phyloP scores from a whole-genome alignment of 352 stramenopile species.

The Phytophthora fragariaefolia region DNA sequence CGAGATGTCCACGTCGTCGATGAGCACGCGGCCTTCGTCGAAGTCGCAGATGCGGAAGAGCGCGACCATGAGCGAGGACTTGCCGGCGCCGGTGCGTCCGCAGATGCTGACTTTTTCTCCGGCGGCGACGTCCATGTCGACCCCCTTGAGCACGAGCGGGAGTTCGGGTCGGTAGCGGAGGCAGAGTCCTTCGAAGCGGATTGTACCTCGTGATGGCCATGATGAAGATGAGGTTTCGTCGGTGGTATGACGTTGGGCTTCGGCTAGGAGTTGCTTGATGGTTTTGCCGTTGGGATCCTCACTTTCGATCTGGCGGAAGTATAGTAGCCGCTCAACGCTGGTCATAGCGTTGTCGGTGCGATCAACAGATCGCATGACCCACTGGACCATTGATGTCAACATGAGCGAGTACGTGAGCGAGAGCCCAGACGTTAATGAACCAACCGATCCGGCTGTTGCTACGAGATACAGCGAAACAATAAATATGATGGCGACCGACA shows the following conservation, averaged over 20 bases:
- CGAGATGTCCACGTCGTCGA: constrained; percentile 87
- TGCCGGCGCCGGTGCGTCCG: constrained; percentile 49
- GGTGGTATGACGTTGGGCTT: background rate
- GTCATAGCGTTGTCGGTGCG: constrained; percentile 62
- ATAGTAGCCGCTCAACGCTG: constrained; percentile 38
- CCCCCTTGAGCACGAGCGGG: constrained; percentile 41
- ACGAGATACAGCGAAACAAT: constrained; percentile 88
- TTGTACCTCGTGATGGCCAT: constrained; percentile 34
- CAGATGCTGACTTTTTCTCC: constrained; percentile 66
- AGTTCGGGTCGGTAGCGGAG: constrained; percentile 51
- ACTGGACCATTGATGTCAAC: constrained; percentile 50
- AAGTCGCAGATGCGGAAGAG: constrained; percentile 56
- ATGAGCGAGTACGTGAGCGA: constrained; percentile 45
- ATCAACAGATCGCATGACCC: constrained; percentile 33
- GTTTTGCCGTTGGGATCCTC: constrained; percentile 22
- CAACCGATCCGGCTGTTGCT: constrained; percentile 35
- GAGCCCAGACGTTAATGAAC: constrained; percentile 23
- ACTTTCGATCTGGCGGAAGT: constrained; percentile 41
- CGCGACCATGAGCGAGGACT: constrained; percentile 48
- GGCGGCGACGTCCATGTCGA: constrained; percentile 39
- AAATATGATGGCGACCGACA: constrained; percentile 83
- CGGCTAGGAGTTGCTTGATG: background rate
- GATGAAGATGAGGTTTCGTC: background rate
- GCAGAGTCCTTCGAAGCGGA: constrained; percentile 34
- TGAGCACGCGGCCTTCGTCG: constrained; percentile 75